Base-by-base conservation (phyloP, 108 stramenopile genomes). In the Cyclotella choctawhatcheeana region DNA sequence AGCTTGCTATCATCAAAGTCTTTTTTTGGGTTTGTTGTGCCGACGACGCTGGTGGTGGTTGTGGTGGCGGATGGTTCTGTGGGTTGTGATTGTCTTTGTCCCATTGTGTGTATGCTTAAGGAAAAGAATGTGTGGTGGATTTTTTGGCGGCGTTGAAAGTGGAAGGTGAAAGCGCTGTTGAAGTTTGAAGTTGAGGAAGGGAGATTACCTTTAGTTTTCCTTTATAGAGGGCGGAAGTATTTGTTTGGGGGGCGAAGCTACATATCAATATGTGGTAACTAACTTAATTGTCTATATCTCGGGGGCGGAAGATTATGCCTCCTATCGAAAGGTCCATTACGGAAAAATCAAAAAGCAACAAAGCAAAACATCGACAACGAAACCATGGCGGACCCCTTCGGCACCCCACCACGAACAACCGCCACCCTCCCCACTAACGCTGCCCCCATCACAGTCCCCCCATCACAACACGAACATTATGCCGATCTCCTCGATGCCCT, bases 31-130 rank as follows among this genome's bases (percentile, higher is more conserved):
- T 40, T 44, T 8, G 54, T 45, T n/a, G 26, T 31, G 29, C 40
- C 31, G 14, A 31, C 29, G 20, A 12, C 31, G 55, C 12, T 8
- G 17, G 47, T 0, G 1, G 37, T 37, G 21, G 22, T 34, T 16
- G 1, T 48, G 27, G 30, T n/a, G 7, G 13, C 30, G 7, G 30
- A 31, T 45, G 12, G 8, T 40, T 18, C 24, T 27, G 58, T 29
- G 18, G 59, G 26, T 47, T 64, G 60, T n/a, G 63, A 71, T 71
- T 71, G 70, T 21, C 32, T 59, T 50, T 71, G 70, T 61, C 70
- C 70, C 70, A 71, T 71, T 51, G 33, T 71, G 35, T 40, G 37
- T 40, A n/a, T n/a, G n/a, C n/a, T n/a, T n/a, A n/a, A n/a, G n/a
- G n/a, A n/a, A n/a, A n/a, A n/a, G n/a, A n/a, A n/a, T n/a, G n/a